Conservation (phyloP, 2,329 filamentous ascomycete genomes). For the Nannizzia gypsea region DNA sequence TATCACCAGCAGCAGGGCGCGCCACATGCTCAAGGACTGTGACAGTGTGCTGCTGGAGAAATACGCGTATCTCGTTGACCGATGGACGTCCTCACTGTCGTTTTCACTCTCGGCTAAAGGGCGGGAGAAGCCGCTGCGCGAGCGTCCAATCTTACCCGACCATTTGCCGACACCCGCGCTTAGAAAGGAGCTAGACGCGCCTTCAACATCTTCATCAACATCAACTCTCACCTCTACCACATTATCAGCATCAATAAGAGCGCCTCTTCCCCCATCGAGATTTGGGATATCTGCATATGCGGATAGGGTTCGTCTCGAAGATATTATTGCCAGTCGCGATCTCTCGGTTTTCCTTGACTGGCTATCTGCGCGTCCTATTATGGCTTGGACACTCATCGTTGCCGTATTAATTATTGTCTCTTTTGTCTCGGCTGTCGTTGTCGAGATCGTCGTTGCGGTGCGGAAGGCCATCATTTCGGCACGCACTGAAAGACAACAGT, state of each 20-base stretch:
- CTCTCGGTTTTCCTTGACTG: background rate
- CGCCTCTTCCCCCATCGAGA: background rate
- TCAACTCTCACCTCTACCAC: background rate
- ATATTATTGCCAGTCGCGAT: background rate
- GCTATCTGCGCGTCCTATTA: conserved; percentile 7
- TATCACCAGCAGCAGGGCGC: background rate
- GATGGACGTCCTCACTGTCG: background rate
- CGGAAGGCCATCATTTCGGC: background rate
- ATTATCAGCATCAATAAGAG: background rate
- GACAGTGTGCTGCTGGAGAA: background rate
- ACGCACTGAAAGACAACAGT: background rate
- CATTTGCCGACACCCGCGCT: background rate
- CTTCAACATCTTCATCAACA: background rate
- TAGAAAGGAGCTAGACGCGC: background rate
- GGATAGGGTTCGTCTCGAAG: background rate
- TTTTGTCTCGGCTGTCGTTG: conserved; percentile 12
- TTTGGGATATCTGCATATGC: background rate
- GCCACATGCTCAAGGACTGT: background rate
- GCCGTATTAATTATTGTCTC: conserved; percentile 8
- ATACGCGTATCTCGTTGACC: background rate
- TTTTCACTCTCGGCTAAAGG: background rate
- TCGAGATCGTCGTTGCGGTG: conserved; percentile 5
- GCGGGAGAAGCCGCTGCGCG: background rate
- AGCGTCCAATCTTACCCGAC: background rate
- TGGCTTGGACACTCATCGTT: conserved; percentile 2